These are phyloP conservation scores for Hibiscus mutabilis DNA, from an alignment of 345 rosid species.

Conservation along the genomic window DNA sequence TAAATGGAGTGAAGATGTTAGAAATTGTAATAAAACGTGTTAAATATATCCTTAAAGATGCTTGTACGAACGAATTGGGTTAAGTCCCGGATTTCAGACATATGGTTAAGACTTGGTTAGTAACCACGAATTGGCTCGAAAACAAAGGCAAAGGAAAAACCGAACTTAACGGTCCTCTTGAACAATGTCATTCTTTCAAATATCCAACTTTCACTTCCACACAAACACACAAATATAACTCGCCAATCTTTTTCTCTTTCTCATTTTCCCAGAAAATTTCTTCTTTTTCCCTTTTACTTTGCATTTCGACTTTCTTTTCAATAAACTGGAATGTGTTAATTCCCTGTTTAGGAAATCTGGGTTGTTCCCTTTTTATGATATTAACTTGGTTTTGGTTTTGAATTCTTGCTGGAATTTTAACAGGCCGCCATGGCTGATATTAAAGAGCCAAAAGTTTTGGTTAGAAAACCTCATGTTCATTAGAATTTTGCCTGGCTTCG, in stretches of 20 bases:
- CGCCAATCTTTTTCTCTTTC: conserved; percentile 20
- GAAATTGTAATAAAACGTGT: no score
- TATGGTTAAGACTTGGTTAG: no score
- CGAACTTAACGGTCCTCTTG: conserved; percentile 46
- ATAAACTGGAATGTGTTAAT: neutral
- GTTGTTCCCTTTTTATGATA: neutral
- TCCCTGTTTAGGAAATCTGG: neutral
- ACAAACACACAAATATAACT: conserved; percentile 14
- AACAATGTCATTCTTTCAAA: conserved; percentile 47
- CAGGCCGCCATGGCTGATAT: neutral
- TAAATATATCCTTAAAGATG: no score
- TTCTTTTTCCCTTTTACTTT: neutral
- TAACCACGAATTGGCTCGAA: conserved; percentile 84
- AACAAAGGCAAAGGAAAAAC: conserved; percentile 35
- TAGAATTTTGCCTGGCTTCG: neutral
- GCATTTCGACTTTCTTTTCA: conserved; percentile 7
- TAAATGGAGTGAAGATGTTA: no score
- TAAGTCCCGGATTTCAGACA: no score
- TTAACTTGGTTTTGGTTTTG: no score
- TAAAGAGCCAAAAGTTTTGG: neutral
- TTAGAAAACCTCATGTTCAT: neutral
- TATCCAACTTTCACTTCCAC: conserved; percentile 23
- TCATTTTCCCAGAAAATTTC: neutral
- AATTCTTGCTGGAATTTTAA: neutral
- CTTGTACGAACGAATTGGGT: no score